phyloP scores from a whole-genome alignment of 331 rosid genomes.

The Pyrus hybrid region DNA sequence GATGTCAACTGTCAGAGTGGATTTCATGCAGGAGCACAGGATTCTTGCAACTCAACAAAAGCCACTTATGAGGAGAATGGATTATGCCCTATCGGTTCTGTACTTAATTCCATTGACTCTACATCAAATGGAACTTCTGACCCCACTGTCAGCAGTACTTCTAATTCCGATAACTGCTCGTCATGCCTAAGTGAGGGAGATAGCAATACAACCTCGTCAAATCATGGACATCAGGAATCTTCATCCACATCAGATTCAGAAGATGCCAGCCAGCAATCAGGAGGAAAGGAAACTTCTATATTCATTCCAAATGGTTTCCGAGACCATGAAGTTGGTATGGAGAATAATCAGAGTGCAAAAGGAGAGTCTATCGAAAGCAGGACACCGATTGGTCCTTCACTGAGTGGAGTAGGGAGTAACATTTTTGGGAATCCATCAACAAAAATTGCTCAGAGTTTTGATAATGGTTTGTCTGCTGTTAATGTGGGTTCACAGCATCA shows the following conservation, averaged over 20 bases:
- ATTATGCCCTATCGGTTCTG: conserved; percentile 16
- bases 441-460: conserved; percentile 30
- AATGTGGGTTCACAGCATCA: conserved; percentile 56
- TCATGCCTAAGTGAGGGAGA: conserved; percentile 90
- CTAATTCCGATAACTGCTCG: conserved; percentile 72
- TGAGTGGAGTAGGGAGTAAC: conserved; percentile 33
- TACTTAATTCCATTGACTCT: conserved; percentile 6
- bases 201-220: conserved; percentile 62
- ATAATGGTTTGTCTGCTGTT: conserved; percentile 40
- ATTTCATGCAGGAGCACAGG: conserved; percentile 28
- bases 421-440: conserved; percentile 22
- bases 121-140: conserved; percentile 32
- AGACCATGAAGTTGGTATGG: conserved; percentile 29
- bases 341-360: conserved; percentile 22
- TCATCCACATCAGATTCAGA: conserved; percentile 92
- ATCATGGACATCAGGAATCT: conserved; percentile 71
- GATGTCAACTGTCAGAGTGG: conserved; percentile 39
- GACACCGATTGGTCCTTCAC: conserved; percentile 19
- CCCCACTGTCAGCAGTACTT: conserved; percentile 31
- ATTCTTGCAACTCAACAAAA: conserved; percentile 35
- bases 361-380: conserved; percentile 27
- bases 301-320: conserved; percentile 43
- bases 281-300: conserved; percentile 45
- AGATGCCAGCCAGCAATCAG: conserved; percentile 75
- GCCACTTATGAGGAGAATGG: conserved; percentile 37